Conservation (phyloP, 2,329 filamentous ascomycete genomes). For the Metarhizium anisopliae region DNA sequence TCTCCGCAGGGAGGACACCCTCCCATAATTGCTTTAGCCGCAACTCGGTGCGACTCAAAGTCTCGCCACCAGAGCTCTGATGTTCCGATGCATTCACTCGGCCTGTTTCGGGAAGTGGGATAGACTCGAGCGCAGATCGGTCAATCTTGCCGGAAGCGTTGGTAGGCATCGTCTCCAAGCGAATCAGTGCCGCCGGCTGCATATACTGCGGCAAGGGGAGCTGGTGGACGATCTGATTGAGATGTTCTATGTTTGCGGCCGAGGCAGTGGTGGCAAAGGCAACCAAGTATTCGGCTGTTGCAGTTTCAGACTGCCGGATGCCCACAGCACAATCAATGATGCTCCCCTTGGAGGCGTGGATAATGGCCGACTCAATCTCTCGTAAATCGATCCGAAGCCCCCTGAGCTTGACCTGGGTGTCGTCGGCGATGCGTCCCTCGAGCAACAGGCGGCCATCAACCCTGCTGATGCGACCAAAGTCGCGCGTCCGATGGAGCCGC, state of each 20-base stretch:
- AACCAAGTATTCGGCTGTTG: not conserved
- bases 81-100: not conserved
- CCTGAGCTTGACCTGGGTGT: slow-evolving; percentile 36
- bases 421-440: slow-evolving; percentile 28
- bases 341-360: slow-evolving; percentile 10
- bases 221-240: not conserved
- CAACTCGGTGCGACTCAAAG: not conserved
- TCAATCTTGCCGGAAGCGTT: slow-evolving; percentile 14
- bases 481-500: slow-evolving; percentile 17
- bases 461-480: slow-evolving; percentile 22
- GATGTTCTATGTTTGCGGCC: not conserved
- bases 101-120: slow-evolving; percentile 10
- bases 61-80: not conserved
- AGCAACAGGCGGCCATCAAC: slow-evolving; percentile 25
- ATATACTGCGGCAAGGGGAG: slow-evolving; percentile 4
- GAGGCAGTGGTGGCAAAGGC: slow-evolving; percentile 2
- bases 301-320: not conserved
- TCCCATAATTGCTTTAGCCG: not conserved
- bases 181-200: slow-evolving; percentile 2
- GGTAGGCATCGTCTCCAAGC: slow-evolving; percentile 1
- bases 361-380: slow-evolving; percentile 23
- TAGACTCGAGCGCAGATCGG: slow-evolving; percentile 16
- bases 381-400: slow-evolving; percentile 36
- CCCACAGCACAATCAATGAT: slow-evolving; percentile 13
- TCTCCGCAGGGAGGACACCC: not conserved